These are phyloP conservation scores for Aspergillus uvarum DNA, from an alignment of 2,329 filamentous ascomycete genomes.

Conservation along the genomic window DNA sequence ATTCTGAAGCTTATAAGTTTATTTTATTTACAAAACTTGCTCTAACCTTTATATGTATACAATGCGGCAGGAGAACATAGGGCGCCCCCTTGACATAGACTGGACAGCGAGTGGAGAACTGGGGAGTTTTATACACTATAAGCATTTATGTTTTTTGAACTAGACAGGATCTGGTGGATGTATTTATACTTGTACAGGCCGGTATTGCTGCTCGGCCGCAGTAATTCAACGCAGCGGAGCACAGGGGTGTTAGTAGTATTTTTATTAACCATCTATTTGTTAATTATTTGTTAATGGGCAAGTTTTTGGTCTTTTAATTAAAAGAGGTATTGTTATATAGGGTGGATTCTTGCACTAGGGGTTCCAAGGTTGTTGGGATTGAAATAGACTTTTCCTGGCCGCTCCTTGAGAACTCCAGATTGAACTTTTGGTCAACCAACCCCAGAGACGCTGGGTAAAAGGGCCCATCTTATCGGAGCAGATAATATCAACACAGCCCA, in stretches of 20 bases:
- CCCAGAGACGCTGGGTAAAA: conserved; percentile 50
- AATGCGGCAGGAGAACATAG: conserved; percentile 68
- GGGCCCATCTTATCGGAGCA: conserved; percentile 75
- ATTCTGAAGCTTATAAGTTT: too few species aligned
- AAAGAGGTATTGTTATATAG: conserved; percentile 77
- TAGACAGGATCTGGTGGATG: conserved; percentile 71
- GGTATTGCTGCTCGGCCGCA: conserved; percentile 59
- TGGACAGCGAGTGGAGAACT: conserved; percentile 31
- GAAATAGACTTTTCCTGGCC: conserved; percentile 14
- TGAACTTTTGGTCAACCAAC: conserved; percentile 27
- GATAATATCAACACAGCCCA: conserved; percentile 72
- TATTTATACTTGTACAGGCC: conserved; percentile 60
- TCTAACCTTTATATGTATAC: too few species aligned
- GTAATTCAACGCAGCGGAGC: conserved; percentile 66
- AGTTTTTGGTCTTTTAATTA: conserved; percentile 61
- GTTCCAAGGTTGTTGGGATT: conserved; percentile 48
- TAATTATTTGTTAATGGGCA: conserved; percentile 62
- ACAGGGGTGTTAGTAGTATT: conserved; percentile 77
- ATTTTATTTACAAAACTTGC: too few species aligned
- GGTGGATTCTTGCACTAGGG: conserved; percentile 62
- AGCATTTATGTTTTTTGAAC: conserved; percentile 85
- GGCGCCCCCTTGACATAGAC: conserved; percentile 72
- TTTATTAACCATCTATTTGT: conserved; percentile 67
- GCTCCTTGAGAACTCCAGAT: conserved; percentile 18
- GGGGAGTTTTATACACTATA: conserved; percentile 47